Evolutionary conservation across 2,329 filamentous ascomycete species (phyloP).

Genomic region (Aspergillus tubingensis): DNA sequence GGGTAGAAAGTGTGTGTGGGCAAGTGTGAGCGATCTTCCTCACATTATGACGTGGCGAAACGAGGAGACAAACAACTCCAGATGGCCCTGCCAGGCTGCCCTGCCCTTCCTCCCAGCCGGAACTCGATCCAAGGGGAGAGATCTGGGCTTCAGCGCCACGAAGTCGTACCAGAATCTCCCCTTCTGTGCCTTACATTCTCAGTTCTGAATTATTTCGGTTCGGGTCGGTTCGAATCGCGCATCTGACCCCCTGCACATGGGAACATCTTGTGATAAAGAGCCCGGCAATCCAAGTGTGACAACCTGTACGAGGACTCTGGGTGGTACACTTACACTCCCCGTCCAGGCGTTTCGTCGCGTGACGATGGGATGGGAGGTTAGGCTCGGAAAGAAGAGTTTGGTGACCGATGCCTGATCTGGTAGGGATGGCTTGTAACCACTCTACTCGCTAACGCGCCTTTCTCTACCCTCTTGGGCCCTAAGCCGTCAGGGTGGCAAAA

Average conservation of each 20-base stretch:
- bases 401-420: conserved; percentile 17
- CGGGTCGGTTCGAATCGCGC: conserved; percentile 9
- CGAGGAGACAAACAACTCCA: conserved; percentile 11
- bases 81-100: conserved; percentile 4
- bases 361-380: conserved; percentile 15
- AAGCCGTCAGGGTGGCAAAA: not conserved
- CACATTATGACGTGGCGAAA: conserved; percentile 23
- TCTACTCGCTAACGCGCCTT: conserved; percentile 2
- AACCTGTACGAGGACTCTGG: conserved; percentile 16
- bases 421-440: conserved; percentile 1
- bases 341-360: conserved; percentile 18
- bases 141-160: not conserved
- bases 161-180: not conserved
- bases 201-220: not conserved
- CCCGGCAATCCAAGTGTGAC: conserved; percentile 13
- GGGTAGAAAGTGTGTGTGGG: conserved; percentile 17
- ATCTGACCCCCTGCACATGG: conserved; percentile 8
- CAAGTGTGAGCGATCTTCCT: conserved; percentile 8
- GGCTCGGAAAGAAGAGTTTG: conserved; percentile 6
- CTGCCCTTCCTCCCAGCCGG: conserved; percentile 4
- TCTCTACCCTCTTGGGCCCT: not conserved
- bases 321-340: conserved; percentile 15
- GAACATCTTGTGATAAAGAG: conserved; percentile 14
- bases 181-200: not conserved
- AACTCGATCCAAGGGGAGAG: not conserved